A percentile compares a stretch with the other conserved stretches of the same genome.
Evolutionary conservation across 306 rosid genomes (phyloP).

Genomic region (Cucumis hystrix): DNA sequence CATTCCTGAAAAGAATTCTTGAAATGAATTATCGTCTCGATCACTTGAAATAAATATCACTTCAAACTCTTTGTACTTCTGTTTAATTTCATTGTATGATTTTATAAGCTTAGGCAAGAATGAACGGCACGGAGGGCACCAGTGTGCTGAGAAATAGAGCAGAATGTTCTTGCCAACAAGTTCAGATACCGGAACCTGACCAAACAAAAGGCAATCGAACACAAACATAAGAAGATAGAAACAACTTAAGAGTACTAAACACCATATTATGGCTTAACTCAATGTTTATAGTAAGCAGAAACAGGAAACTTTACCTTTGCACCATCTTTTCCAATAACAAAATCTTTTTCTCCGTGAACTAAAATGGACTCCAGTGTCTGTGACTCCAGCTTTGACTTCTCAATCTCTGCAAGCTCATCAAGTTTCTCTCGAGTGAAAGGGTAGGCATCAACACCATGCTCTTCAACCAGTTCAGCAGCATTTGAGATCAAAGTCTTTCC

Average conservation of each 20-base stretch:
- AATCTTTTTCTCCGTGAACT: slow-evolving; percentile 38
- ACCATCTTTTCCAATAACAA: slow-evolving; percentile 37
- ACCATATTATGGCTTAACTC: background rate
- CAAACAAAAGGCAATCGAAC: background rate
- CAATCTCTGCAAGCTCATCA: slow-evolving; percentile 35
- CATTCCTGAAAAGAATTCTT: slow-evolving; percentile 51
- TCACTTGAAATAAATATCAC: slow-evolving; percentile 67
- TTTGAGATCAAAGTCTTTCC: slow-evolving; percentile 46
- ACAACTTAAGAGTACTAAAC: background rate
- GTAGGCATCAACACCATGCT: slow-evolving; percentile 46
- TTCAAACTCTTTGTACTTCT: slow-evolving; percentile 40
- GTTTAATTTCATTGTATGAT: slow-evolving; percentile 51
- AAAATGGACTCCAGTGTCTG: slow-evolving; percentile 60
- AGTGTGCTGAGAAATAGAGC: slow-evolving; percentile 75
- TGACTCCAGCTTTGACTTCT: slow-evolving; percentile 41
- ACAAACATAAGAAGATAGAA: background rate
- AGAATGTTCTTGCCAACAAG: slow-evolving; percentile 60
- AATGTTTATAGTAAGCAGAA: background rate
- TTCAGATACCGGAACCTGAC: slow-evolving; percentile 52
- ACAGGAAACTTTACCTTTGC: slow-evolving; percentile 28
- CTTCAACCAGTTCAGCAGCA: slow-evolving; percentile 38
- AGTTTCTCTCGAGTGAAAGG: slow-evolving; percentile 64
- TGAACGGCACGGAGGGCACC: slow-evolving; percentile 70
- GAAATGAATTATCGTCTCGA: slow-evolving; percentile 42
- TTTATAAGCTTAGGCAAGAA: slow-evolving; percentile 57